A percentile compares a stretch with the other conserved stretches of the same genome.
These are phyloP conservation scores for Cenchrus fungigraminus DNA, from an alignment of 176 grass and related monocot genomes.

Conservation along the genomic window DNA sequence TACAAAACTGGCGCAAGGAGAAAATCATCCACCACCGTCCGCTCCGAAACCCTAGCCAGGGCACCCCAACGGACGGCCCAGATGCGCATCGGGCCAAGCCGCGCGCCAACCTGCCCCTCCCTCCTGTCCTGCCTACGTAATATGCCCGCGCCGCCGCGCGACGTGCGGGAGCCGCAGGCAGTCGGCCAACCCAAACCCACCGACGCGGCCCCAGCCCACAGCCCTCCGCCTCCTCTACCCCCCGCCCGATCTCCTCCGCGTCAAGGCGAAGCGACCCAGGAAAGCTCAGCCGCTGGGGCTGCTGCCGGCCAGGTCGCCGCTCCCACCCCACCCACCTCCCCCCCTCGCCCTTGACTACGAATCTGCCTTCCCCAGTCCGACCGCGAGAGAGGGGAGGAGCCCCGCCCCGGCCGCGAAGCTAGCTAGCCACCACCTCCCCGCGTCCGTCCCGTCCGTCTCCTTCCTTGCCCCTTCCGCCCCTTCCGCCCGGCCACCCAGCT, in stretches of 20 bases:
- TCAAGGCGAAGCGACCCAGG: conserved; percentile 41
- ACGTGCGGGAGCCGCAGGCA: not conserved
- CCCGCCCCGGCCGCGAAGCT: not conserved
- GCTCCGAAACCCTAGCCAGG: not conserved
- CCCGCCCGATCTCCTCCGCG: not conserved
- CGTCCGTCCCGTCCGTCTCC: not conserved
- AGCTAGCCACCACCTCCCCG: not conserved
- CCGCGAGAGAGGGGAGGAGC: not conserved
- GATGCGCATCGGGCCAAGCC: not conserved
- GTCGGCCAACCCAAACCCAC: not conserved
- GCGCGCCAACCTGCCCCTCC: not conserved
- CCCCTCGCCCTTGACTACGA: not conserved
- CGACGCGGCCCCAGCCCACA: not conserved
- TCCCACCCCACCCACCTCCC: not conserved
- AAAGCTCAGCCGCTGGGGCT: not conserved
- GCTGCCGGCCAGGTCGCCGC: not conserved
- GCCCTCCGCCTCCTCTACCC: too few relatives aligned
- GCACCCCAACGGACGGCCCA: not conserved
- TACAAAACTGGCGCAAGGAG: not conserved
- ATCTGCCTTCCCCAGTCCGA: conserved; percentile 60
- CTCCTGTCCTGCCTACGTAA: not conserved
- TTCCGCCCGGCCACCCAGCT: not conserved
- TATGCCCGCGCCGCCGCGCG: not conserved
- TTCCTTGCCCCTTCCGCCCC: conserved; percentile 16
- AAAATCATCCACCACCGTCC: not conserved